Conservation (phyloP, 2,329 filamentous ascomycete species). For the Calonectria naviculata region DNA sequence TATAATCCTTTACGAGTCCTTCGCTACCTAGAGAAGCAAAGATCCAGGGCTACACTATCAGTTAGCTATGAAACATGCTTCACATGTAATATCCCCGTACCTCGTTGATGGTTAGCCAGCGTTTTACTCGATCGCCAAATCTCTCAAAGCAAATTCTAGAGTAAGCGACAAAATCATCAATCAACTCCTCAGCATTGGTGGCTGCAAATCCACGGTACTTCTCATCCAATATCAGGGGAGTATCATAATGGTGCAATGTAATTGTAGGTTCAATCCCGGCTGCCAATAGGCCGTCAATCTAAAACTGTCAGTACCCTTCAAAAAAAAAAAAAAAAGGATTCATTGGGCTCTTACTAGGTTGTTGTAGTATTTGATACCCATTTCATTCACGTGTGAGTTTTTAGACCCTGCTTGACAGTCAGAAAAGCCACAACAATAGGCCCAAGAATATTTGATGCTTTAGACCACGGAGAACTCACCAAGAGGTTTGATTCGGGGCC, state of each 20-base stretch:
- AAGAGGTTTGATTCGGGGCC: not conserved
- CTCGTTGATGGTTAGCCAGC: slow-evolving; percentile 15
- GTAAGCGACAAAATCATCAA: slow-evolving; percentile 3
- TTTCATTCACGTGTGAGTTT: not conserved
- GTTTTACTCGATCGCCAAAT: slow-evolving; percentile 11
- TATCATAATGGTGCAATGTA: slow-evolving; percentile 11
- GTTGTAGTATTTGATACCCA: not conserved
- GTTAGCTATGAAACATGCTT: not conserved
- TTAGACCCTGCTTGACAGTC: not conserved
- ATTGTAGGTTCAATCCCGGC: not conserved
- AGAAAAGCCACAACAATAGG: not conserved
- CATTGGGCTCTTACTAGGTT: not conserved
- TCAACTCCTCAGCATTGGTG: not conserved
- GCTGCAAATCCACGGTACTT: slow-evolving; percentile 1
- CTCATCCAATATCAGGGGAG: not conserved
- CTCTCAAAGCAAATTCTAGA: slow-evolving; percentile 5
- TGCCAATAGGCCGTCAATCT: slow-evolving; percentile 2
- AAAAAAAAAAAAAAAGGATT: no score
- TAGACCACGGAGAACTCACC: not conserved
- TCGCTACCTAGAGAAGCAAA: not conserved
- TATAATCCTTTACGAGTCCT: not conserved
- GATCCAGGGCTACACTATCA: slow-evolving; percentile 1
- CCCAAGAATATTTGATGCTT: no score
- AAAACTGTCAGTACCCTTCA: not conserved
- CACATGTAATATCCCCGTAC: not conserved